phyloP scores from a whole-genome alignment of 345 rosid genomes.

The Arabis alpina region DNA sequence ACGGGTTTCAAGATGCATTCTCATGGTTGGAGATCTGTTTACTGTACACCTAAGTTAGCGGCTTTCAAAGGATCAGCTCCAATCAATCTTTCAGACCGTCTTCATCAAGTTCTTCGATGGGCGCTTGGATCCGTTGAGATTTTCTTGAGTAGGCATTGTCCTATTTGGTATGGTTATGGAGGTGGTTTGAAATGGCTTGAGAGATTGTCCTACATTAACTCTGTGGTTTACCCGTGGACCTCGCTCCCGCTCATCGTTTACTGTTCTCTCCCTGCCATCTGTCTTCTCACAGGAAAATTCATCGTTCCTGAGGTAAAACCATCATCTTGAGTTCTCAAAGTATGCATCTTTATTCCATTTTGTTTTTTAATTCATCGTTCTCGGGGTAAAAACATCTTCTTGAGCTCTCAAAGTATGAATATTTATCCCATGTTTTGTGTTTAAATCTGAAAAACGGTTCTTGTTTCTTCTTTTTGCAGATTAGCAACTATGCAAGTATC shows the following conservation, averaged over 20 bases:
- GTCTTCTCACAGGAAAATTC: slow-evolving; percentile 94
- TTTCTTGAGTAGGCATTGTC: slow-evolving; percentile 95
- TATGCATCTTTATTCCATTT: background rate
- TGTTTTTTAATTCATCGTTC: background rate
- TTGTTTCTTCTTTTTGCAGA: slow-evolving; percentile 54
- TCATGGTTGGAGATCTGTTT: slow-evolving; percentile 98
- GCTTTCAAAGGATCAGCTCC: slow-evolving; percentile 99
- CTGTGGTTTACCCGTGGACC: slow-evolving; percentile 97
- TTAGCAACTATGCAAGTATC: slow-evolving; percentile 90
- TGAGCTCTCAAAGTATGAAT: background rate
- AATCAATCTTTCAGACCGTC: slow-evolving; percentile 94
- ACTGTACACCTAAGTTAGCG: slow-evolving; percentile 85
- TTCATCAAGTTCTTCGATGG: slow-evolving; percentile 97
- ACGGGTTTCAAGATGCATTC: slow-evolving; percentile 99
- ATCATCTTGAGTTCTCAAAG: slow-evolving; percentile 21
- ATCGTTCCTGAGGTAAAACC: slow-evolving; percentile 91
- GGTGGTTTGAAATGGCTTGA: slow-evolving; percentile 98
- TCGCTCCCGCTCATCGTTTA: slow-evolving; percentile 90
- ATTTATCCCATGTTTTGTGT: slow-evolving; percentile 5
- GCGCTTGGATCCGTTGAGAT: slow-evolving; percentile 99
- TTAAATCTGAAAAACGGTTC: background rate
- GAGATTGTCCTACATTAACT: slow-evolving; percentile 90
- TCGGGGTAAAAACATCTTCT: background rate
- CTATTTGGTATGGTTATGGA: slow-evolving; percentile 99
- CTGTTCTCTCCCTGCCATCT: slow-evolving; percentile 96